A percentile compares a stretch with the other conserved stretches of the same genome.
Evolutionary conservation across 2,329 filamentous ascomycete genomes (phyloP).

Genomic region (Fusarium burgessii): DNA sequence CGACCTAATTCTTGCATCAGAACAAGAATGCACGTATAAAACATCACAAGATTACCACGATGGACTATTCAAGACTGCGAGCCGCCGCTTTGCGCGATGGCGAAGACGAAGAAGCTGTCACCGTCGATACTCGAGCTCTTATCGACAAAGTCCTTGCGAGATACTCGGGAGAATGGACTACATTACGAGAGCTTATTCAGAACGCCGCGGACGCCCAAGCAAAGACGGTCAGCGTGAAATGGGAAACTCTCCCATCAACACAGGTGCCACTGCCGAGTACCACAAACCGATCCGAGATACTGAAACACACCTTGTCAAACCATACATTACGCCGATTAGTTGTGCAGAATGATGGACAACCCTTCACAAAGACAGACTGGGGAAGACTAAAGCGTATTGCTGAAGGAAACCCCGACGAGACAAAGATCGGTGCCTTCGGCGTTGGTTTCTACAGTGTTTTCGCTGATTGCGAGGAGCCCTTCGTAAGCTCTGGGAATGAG

Average conservation of each 20-base stretch:
- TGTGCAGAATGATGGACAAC: slow-evolving; percentile 90
- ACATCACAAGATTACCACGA: slow-evolving; percentile 49
- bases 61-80: slow-evolving; percentile 82
- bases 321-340: slow-evolving; percentile 90
- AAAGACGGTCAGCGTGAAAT: slow-evolving; percentile 87
- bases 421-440: slow-evolving; percentile 98
- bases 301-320: slow-evolving; percentile 86
- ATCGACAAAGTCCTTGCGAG: slow-evolving; percentile 98
- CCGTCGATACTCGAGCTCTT: slow-evolving; percentile 93
- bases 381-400: slow-evolving; percentile 93
- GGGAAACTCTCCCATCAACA: slow-evolving; percentile 89
- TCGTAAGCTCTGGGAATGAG: slow-evolving; percentile 90
- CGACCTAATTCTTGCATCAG: neutral
- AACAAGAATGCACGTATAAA: slow-evolving; percentile 38
- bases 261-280: slow-evolving; percentile 76
- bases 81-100: slow-evolving; percentile 88
- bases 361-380: slow-evolving; percentile 94
- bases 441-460: slow-evolving; percentile 99
- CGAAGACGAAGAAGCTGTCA: slow-evolving; percentile 95
- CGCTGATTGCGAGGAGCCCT: slow-evolving; percentile 96
- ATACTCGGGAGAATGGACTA: slow-evolving; percentile 96
- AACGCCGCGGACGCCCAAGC: slow-evolving; percentile 98
- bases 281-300: slow-evolving; percentile 74
- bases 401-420: slow-evolving; percentile 99
- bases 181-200: slow-evolving; percentile 91